phyloP scores from a whole-genome alignment of 1,139 yeast genomes.

The Groenewaldozyma sp. region DNA sequence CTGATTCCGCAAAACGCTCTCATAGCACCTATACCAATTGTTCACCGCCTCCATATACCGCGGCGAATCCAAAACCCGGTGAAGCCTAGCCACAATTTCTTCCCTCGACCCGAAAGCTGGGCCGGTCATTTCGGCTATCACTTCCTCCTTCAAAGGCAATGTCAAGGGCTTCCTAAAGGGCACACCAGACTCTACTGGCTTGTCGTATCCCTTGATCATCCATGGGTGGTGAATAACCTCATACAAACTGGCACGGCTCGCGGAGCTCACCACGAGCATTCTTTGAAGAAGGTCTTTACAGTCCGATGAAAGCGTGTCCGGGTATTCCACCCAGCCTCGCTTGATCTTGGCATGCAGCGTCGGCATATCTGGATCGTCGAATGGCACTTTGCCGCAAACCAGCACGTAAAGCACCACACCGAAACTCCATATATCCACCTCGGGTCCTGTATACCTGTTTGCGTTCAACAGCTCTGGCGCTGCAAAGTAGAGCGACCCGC shows the following conservation, averaged over 20 bases:
- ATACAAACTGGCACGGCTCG: constrained; percentile 63
- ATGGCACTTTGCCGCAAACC: constrained; percentile 97
- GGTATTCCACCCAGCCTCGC: constrained; percentile 87
- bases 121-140: constrained; percentile 65
- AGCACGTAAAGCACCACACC: constrained; percentile 92
- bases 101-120: constrained; percentile 68
- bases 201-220: constrained; percentile 86
- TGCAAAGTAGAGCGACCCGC: constrained; percentile 96
- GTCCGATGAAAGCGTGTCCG: constrained; percentile 68
- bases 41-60: constrained; percentile 59
- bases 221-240: constrained; percentile 89
- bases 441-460: constrained; percentile 90
- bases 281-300: constrained; percentile 75
- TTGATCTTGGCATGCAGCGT: constrained; percentile 92
- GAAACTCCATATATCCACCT: constrained; percentile 97
- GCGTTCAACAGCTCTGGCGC: constrained; percentile 96
- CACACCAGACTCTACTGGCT: constrained; percentile 57
- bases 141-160: constrained; percentile 61
- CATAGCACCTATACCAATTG: constrained; percentile 46
- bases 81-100: constrained; percentile 50
- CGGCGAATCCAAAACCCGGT: constrained; percentile 50
- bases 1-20: constrained; percentile 2
- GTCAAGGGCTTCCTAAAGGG: constrained; percentile 71
- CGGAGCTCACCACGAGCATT: constrained; percentile 88
- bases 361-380: constrained; percentile 90